Conservation (phyloP, 495 filamentous ascomycete species). For the Daldinia bambusicola region DNA sequence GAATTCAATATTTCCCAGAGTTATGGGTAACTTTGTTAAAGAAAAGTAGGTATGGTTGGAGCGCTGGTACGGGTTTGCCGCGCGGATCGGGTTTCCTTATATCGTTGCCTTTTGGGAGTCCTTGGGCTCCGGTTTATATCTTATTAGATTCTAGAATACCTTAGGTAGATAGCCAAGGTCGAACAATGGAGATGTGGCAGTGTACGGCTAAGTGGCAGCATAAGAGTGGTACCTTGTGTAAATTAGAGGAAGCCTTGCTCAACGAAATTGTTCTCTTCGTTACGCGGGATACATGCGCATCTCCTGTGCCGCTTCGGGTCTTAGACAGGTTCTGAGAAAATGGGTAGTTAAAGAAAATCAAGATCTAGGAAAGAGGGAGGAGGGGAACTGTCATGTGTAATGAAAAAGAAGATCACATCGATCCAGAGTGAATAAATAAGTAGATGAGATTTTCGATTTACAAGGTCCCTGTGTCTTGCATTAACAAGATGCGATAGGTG, state of each 20-base stretch:
- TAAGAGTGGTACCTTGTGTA: slow-evolving; percentile 1
- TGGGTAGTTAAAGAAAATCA: background rate
- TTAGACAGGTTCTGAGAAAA: background rate
- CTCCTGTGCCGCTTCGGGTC: background rate
- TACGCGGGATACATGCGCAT: background rate
- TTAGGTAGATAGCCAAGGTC: slow-evolving; percentile 15
- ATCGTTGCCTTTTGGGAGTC: slow-evolving; percentile 1
- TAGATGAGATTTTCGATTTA: slow-evolving; percentile 3
- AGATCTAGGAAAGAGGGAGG: background rate
- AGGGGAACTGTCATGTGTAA: background rate
- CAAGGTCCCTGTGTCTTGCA: background rate
- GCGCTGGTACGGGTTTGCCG: slow-evolving; percentile 6
- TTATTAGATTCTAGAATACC: slow-evolving; percentile 10
- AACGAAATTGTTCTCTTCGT: background rate
- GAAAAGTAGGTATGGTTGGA: slow-evolving; percentile 1
- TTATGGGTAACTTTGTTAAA: background rate
- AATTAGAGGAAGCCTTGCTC: background rate
- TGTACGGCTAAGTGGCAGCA: slow-evolving; percentile 12
- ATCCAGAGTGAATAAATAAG: background rate
- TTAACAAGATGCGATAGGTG: background rate
- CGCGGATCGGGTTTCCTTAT: slow-evolving; percentile 25
- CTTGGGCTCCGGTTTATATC: slow-evolving; percentile 5
- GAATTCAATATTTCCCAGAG: background rate
- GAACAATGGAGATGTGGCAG: slow-evolving; percentile 28
- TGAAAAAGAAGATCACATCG: background rate